Conservation (phyloP, 2,329 filamentous ascomycete genomes). For the Neoscytalidium dimidiatum region DNA sequence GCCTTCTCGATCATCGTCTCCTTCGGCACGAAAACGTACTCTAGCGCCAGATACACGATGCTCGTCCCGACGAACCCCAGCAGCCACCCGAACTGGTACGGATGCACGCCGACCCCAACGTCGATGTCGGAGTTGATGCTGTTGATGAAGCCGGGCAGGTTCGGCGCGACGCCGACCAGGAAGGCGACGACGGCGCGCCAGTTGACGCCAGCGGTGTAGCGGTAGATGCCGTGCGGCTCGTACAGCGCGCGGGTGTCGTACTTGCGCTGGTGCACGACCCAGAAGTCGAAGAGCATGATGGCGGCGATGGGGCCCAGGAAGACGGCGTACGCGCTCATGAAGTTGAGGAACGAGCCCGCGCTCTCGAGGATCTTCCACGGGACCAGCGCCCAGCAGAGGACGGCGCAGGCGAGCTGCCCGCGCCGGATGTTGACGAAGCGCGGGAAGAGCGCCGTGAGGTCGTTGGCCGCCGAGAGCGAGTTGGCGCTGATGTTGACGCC, state of each 20-base stretch:
- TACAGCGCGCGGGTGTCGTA: slow-evolving; percentile 57
- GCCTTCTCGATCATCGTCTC: slow-evolving; percentile 50
- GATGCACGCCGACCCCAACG: slow-evolving; percentile 50
- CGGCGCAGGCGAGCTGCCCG: slow-evolving; percentile 48
- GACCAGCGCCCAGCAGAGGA: slow-evolving; percentile 46
- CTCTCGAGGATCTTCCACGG: slow-evolving; percentile 50
- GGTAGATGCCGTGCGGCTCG: slow-evolving; percentile 50
- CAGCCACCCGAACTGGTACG: slow-evolving; percentile 69
- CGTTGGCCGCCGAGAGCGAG: slow-evolving; percentile 55
- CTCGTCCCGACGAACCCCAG: slow-evolving; percentile 61
- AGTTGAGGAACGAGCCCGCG: slow-evolving; percentile 51
- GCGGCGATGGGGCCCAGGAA: slow-evolving; percentile 66
- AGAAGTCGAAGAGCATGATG: slow-evolving; percentile 63
- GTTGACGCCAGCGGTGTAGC: slow-evolving; percentile 57
- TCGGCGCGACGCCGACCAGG: slow-evolving; percentile 58
- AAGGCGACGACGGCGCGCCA: slow-evolving; percentile 63
- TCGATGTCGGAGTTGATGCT: slow-evolving; percentile 43
- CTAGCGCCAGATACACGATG: slow-evolving; percentile 57
- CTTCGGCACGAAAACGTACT: slow-evolving; percentile 50
- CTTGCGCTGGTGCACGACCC: slow-evolving; percentile 53
- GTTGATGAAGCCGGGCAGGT: slow-evolving; percentile 57
- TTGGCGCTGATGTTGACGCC: slow-evolving; percentile 58
- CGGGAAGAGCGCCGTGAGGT: slow-evolving; percentile 55
- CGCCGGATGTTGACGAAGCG: slow-evolving; percentile 55
- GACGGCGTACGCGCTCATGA: slow-evolving; percentile 67